phyloP scores from a whole-genome alignment of 345 rosid genomes.

The Diplotaxis tenuifolia region DNA sequence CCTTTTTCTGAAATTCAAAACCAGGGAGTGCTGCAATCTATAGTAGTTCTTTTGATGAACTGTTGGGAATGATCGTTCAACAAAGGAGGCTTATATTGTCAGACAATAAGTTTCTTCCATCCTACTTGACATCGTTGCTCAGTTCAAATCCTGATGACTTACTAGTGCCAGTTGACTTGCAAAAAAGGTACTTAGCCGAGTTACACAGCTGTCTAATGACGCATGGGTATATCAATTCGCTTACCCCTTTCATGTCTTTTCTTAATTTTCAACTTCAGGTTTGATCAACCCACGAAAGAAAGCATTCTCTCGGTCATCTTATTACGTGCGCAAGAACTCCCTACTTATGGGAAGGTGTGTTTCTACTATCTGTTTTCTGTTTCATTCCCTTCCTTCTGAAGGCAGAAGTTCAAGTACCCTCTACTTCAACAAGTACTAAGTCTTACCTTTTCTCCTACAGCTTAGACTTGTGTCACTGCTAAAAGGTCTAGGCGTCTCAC shows the following conservation, averaged over 20 bases:
- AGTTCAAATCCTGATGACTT: conserved; percentile 52
- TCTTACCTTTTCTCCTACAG: conserved; percentile 45
- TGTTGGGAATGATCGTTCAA: conserved; percentile 71
- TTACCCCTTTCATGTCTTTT: background rate
- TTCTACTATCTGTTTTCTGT: conserved; percentile 11
- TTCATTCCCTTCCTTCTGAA: conserved; percentile 12
- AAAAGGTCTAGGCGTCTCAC: conserved; percentile 64
- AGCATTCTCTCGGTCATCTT: conserved; percentile 58
- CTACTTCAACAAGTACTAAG: too few species aligned
- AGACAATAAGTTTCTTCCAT: conserved; percentile 66
- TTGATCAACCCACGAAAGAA: conserved; percentile 65
- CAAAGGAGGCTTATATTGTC: conserved; percentile 75
- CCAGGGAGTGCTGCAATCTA: conserved; percentile 70
- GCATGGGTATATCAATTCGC: background rate
- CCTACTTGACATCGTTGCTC: conserved; percentile 75
- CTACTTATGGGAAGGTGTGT: conserved; percentile 73
- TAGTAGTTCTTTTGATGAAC: conserved; percentile 64
- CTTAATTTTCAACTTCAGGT: conserved; percentile 47
- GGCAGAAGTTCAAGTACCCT: background rate
- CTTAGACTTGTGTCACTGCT: conserved; percentile 64
- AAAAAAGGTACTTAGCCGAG: conserved; percentile 53
- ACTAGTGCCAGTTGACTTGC: conserved; percentile 64
- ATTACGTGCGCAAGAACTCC: conserved; percentile 47
- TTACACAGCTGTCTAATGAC: conserved; percentile 4
- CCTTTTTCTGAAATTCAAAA: background rate